Evolutionary conservation across 2,329 filamentous ascomycete genomes (phyloP), one percentile per base, ranked within the genome.

Genomic region (Juglanconis oblonga): DNA sequence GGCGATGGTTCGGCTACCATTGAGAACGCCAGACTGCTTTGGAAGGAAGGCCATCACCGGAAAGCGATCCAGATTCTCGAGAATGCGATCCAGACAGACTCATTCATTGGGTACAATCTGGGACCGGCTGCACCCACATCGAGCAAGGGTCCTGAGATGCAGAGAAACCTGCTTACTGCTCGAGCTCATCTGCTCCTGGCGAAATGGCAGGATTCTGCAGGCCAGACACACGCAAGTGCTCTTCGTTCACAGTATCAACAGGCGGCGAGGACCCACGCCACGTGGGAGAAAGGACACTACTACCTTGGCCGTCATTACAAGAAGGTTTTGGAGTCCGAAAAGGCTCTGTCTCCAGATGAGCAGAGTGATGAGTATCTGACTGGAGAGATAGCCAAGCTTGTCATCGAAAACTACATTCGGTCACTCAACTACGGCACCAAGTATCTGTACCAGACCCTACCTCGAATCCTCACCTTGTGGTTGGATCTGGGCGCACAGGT

Each of bases 251-350:
- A 91, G 69, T 99, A 97, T 68, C 88, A 92, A 64, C 85, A 89
- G 65, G 93, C 93, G 1, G 85, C 90, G n/a, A 87, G 84, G 70
- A 87, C 85, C 1, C 79, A 81, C 67, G 76, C 80, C 5, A 86
- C 86, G 55, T 99, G 94, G 93, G 95, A 99, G 71, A 98, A 97
- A 74, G 93, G 92, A 0, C 94, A 98, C 71, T 99, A 98, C 72
- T 97, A 97, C 72, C 83, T 99, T 9, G 95, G 95, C 5, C 92
- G 94, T 51, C 92, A 98, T 74, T 99, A 99, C 81, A 96, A 97
- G 72, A 99, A 97, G 73, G 84, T 98, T 4, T 79, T 97, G 3
- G 94, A 98, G 68, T 91, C 92, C 0, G 92, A 98, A 72, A 93
- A 92, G 73, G 79, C 83, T 2, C 84, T 96, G 55, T 87, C 89